Base-by-base conservation (phyloP, 2,329 filamentous ascomycete genomes). In the Botrytis elliptica region DNA sequence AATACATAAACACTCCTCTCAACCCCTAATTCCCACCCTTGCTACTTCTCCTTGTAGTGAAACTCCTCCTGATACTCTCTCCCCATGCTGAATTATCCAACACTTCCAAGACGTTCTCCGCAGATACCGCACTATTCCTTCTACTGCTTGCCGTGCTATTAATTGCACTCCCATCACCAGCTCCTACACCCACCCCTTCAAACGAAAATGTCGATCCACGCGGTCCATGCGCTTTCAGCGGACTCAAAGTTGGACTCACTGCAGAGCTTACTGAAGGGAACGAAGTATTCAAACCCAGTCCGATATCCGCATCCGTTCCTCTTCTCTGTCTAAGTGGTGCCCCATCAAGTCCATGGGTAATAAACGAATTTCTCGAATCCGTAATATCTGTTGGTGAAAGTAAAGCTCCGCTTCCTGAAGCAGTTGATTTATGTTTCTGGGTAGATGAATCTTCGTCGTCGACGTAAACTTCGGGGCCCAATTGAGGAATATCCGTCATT, bases 81-180 rank as follows among this genome's bases (percentile, higher is more conserved):
- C 95, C 93, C 95, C 95, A 98, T 25, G 93, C 91, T 29, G 93
- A 96, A 79, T 95, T 93, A 79, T 96, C 93, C 72, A 98, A 87
- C 80, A 96, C 92, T 77, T 94, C 90, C 82, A 95, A 89, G 77
- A 97, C 92, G 79, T 94, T 92, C 66, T 91, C 88, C 68, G 91
- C 90, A 79, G 90, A 93, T 73, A 95, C 91, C 8, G 87, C 86
- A 82, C 92, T 94, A 72, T 88, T 89, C 38, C 90, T 88, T 62
- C 91, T 85, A 78, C 88, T 88, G 80, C 86, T 88, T 78, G 82
- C 83, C 71, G 74, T 79, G n/a, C 71, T 78, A 67, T 76, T 76
- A 40, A 46, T 76, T 36, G 71, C 75, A 44, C 75, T 67, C 9
- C 75, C 38, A 4, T 73, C 76, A 69, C 67, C 67, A n/a, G 75